phyloP scores from a whole-genome alignment of 139 green algal genomes.

The Coccomyxa sp. region DNA sequence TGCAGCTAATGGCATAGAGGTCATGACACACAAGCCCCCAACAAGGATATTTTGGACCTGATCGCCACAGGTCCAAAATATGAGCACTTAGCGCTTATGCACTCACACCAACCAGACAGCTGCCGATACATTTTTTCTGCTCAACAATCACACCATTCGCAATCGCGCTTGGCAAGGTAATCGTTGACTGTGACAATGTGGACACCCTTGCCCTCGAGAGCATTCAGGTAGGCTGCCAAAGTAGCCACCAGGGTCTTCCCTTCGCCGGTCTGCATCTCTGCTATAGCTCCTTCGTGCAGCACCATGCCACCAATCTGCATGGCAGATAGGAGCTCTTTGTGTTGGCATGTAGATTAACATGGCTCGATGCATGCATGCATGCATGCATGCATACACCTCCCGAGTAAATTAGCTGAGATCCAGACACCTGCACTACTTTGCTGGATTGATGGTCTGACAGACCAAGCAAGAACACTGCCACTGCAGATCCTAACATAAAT shows the following conservation, averaged over 20 bases:
- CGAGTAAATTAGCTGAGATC: neutral
- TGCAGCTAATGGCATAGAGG: no score
- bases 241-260: conserved; percentile 95
- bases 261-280: conserved; percentile 96
- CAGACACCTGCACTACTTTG: neutral
- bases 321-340: neutral
- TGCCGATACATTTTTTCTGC: neutral
- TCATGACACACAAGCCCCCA: neutral
- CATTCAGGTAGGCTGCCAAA: conserved; percentile 63
- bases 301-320: conserved; percentile 87
- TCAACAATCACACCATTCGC: conserved; percentile 49
- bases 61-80: neutral
- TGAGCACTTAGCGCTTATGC: neutral
- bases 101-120: neutral
- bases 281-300: conserved; percentile 79
- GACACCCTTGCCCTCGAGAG: conserved; percentile 59
- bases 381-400: neutral
- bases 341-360: neutral
- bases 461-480: no score
- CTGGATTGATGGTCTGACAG: no score
- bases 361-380: neutral
- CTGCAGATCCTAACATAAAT: neutral
- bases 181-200: conserved; percentile 94
- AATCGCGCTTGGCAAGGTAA: conserved; percentile 83
- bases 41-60: conserved; percentile 18